Evolutionary conservation across 768 basidiomycete species (phyloP).

Genomic region (Tylopilus intermedius): DNA sequence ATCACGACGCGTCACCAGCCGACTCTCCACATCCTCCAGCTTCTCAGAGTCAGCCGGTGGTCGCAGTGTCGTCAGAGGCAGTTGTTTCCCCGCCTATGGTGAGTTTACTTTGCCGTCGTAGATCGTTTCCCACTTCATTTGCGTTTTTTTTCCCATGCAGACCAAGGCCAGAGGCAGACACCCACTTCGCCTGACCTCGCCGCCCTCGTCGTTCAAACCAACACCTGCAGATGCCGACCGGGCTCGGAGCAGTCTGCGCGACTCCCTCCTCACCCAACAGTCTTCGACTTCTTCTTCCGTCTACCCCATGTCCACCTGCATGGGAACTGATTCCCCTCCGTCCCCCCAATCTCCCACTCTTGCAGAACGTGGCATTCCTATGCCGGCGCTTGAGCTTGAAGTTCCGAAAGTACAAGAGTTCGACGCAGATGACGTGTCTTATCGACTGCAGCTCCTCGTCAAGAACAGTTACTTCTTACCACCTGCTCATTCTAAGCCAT

Average conservation of each 20-base stretch:
- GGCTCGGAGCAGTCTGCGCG: slow-evolving; percentile 52
- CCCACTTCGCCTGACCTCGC: slow-evolving; percentile 32
- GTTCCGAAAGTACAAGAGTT: slow-evolving; percentile 47
- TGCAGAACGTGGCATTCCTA: slow-evolving; percentile 38
- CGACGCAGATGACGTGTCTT: slow-evolving; percentile 75
- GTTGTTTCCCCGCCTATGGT: slow-evolving; percentile 16
- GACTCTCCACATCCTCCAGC: slow-evolving; percentile 1
- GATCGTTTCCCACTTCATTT: slow-evolving; percentile 16
- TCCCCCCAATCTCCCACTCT: slow-evolving; percentile 56
- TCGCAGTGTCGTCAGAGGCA: slow-evolving; percentile 12
- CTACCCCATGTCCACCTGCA: slow-evolving; percentile 70
- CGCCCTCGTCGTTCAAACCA: slow-evolving; percentile 32
- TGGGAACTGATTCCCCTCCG: slow-evolving; percentile 57
- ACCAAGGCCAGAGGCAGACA: slow-evolving; percentile 34
- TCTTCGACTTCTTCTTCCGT: slow-evolving; percentile 71
- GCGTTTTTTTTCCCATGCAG: slow-evolving; percentile 16
- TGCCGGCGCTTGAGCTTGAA: slow-evolving; percentile 47
- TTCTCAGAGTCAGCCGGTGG: slow-evolving; percentile 9
- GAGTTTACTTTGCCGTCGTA: slow-evolving; percentile 14
- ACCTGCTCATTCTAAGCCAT: slow-evolving; percentile 81
- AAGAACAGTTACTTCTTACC: slow-evolving; percentile 88
- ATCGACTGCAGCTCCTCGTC: slow-evolving; percentile 76
- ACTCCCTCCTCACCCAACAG: slow-evolving; percentile 54
- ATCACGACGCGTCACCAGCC: slow-evolving; percentile 5
- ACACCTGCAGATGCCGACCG: slow-evolving; percentile 27